phyloP scores from a whole-genome alignment of 148 eudicot genomes.

The Simmondsia chinensis region DNA sequence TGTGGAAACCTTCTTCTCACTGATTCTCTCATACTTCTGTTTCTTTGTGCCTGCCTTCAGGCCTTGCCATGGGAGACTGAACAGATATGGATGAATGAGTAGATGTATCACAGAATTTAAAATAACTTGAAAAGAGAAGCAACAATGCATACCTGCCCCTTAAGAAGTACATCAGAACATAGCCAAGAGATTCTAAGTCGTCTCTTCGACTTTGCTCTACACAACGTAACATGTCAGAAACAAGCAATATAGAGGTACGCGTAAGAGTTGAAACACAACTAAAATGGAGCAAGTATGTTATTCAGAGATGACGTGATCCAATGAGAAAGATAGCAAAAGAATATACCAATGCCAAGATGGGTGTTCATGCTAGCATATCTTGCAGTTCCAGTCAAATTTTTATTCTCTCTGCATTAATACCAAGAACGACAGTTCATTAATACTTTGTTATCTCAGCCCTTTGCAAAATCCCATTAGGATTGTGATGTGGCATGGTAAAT shows the following conservation, averaged over 20 bases:
- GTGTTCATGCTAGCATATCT: constrained; percentile 96
- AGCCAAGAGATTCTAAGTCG: constrained; percentile 97
- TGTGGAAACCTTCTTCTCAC: constrained; percentile 86
- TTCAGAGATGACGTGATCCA: neutral
- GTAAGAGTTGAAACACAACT: neutral
- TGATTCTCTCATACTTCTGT: constrained; percentile 88
- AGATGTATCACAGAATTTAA: neutral
- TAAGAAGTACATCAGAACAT: constrained; percentile 82
- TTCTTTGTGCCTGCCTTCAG: constrained; percentile 91
- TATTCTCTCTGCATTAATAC: constrained; percentile 66
- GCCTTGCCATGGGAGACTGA: constrained; percentile 98
- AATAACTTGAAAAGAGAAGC: neutral
- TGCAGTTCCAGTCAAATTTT: constrained; percentile 95
- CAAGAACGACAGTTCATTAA: constrained; percentile 3
- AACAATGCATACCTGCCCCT: constrained; percentile 64
- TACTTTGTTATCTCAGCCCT: neutral
- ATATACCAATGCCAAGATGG: constrained; percentile 90
- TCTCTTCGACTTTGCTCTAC: constrained; percentile 95
- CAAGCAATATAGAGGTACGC: neutral
- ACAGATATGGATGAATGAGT: constrained; percentile 5
- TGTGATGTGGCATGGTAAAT: neutral
- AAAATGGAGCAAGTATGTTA: neutral
- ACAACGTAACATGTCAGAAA: constrained; percentile 11
- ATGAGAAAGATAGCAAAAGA: neutral
- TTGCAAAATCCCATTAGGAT: neutral